phyloP scores from a whole-genome alignment of 2,329 filamentous ascomycete species.

The Simplicillium aogashimaense region DNA sequence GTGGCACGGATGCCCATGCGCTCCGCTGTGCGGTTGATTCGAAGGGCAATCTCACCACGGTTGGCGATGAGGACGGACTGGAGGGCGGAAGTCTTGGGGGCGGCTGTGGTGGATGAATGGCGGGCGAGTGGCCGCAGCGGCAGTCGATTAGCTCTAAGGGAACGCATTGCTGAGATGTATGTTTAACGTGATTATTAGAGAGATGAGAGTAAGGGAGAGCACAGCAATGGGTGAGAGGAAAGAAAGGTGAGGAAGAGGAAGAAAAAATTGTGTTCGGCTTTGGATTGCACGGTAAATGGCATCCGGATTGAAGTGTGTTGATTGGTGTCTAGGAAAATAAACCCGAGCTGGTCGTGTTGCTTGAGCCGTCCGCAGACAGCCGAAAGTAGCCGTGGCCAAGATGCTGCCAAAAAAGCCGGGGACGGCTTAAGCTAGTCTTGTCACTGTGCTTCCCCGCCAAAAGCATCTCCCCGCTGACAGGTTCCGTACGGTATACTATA shows the following conservation, averaged over 20 bases:
- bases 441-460: too few relatives aligned
- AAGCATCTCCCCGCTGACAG: too few relatives aligned
- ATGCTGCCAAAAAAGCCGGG: too few relatives aligned
- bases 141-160: slow-evolving; percentile 40
- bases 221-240: too few relatives aligned
- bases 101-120: slow-evolving; percentile 20
- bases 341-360: too few relatives aligned
- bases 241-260: slow-evolving; percentile 10
- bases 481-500: too few relatives aligned
- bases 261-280: background rate
- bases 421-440: too few relatives aligned
- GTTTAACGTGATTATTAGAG: too few relatives aligned
- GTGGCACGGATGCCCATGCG: slow-evolving; percentile 87
- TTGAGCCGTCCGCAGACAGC: too few relatives aligned
- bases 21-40: slow-evolving; percentile 80
- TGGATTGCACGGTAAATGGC: background rate
- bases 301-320: background rate
- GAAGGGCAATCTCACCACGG: slow-evolving; percentile 90
- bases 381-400: too few relatives aligned
- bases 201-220: too few relatives aligned
- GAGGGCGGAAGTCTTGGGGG: slow-evolving; percentile 36
- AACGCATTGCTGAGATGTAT: slow-evolving; percentile 33
- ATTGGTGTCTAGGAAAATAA: too few relatives aligned
- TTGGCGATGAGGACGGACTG: slow-evolving; percentile 91
- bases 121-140: slow-evolving; percentile 34